Base-by-base conservation (phyloP, 371 early-diverging fungal genomes). In the Chytridium lagenaria region DNA sequence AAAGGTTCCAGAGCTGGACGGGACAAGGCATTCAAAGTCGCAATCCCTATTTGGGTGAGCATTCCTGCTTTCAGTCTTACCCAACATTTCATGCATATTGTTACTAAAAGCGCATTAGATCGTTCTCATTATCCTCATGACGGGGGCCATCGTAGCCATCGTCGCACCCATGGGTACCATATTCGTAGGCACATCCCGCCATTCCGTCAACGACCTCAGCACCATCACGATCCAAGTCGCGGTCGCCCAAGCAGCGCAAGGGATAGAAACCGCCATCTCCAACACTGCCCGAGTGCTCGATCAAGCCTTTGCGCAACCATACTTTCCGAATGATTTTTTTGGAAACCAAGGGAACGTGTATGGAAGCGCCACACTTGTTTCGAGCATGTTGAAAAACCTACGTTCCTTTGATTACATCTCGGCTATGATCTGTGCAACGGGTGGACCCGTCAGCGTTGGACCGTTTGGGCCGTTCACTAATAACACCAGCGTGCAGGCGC, bases 401-500 rank as follows among this genome's bases (percentile, higher is more conserved):
- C 37, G 30, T 7, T 34, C 66, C 23, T 30, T 16, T 26, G 39
- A 38, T 44, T 66, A n/a, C 28, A 40, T 40, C 66, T n/a, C n/a
- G 5, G 66, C 40, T 16, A 7, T 66, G 10, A 44, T 66, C 3
- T 66, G 66, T 33, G 2, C 26, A 15, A 5, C 3, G 5, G 15
- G 40, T 44, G 66, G 66, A 15, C 36, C 7, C 10, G 40, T 44
- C 28, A 44, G n/a, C 26, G 22, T 37, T 23, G 38, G 38, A 16
- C 66, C 66, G 22, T 23, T 30, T 15, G 66, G 40, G 2, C 30
- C 38, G 3, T 66, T n/a, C 28, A 66, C 66, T 10, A 66, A 66
- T 44, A 26, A 23, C 15, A 63, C 63, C 36, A 63, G 33, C 36
- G 37, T 63, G 15, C 63, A 63, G 63, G 63, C n/a, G n/a, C n/a